phyloP scores from a whole-genome alignment of 2,329 filamentous ascomycete genomes.

The Fusarium sp. region DNA sequence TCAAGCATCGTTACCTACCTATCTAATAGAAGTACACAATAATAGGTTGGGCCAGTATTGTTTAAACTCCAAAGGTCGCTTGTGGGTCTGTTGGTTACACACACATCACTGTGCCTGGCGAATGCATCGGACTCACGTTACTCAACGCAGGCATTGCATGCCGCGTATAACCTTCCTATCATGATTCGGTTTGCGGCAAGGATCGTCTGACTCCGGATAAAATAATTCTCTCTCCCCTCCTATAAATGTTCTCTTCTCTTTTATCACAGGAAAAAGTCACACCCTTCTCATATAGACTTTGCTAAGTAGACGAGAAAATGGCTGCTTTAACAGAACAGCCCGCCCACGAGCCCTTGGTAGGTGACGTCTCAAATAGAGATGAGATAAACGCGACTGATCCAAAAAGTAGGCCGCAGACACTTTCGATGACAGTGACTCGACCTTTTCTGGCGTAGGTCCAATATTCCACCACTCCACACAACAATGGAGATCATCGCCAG shows the following conservation, averaged over 20 bases:
- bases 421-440: constrained; percentile 10
- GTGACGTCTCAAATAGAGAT: accelerated
- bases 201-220: neutral
- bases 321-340: neutral
- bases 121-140: constrained; percentile 11
- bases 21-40: no score
- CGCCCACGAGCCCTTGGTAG: constrained; percentile 1
- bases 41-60: no score
- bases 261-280: neutral
- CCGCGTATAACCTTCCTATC: neutral
- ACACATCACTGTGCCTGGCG: constrained; percentile 1
- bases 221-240: neutral
- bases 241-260: accelerated
- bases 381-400: accelerated
- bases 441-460: constrained; percentile 11
- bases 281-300: accelerated
- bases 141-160: neutral
- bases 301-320: neutral
- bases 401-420: neutral
- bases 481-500: accelerated
- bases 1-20: no score
- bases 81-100: constrained; percentile 10
- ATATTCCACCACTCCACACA: accelerated
- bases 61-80: no score
- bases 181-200: neutral